Evolutionary conservation across 192 early-diverging fungal genomes (phyloP).

Genomic region (Backusella parvicylindrica): DNA sequence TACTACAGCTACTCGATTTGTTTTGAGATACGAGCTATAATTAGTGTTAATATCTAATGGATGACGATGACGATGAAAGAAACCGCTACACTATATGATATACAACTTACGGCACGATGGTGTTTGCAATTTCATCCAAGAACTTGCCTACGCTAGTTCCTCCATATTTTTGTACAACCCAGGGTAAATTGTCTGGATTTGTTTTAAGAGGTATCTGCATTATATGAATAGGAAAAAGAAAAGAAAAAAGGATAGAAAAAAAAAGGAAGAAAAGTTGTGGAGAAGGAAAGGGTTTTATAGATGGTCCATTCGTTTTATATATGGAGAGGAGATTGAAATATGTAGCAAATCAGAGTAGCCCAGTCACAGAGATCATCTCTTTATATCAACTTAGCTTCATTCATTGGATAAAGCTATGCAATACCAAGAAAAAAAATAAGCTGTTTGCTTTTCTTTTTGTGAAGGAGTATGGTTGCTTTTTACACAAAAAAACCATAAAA

Average conservation of each 20-base stretch:
- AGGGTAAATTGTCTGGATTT: constrained; percentile 33
- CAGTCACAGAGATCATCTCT: not conserved
- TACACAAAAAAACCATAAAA: not conserved
- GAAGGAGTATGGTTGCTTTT: not conserved
- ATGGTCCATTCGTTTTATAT: not conserved
- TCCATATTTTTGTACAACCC: constrained; percentile 80
- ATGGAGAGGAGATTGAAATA: not conserved
- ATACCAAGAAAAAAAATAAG: not conserved
- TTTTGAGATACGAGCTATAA: constrained; percentile 39
- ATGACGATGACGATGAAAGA: not conserved
- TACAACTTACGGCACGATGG: constrained; percentile 70
- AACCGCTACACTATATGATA: not conserved
- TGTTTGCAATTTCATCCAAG: constrained; percentile 51
- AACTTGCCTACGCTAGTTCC: constrained; percentile 87
- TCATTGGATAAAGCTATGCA: not conserved
- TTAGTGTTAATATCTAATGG: not conserved
- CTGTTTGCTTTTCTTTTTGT: not conserved
- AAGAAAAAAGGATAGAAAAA: not conserved
- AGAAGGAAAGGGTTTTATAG: not conserved
- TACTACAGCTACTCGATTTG: constrained; percentile 71
- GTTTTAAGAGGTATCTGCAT: not conserved
- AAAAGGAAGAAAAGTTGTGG: not conserved
- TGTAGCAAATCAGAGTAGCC: not conserved
- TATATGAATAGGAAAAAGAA: not conserved
- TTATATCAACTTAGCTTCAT: not conserved